Evolutionary conservation across 2,329 filamentous ascomycete species (phyloP).

Genomic region (Arthrobotrys sphaeroides): DNA sequence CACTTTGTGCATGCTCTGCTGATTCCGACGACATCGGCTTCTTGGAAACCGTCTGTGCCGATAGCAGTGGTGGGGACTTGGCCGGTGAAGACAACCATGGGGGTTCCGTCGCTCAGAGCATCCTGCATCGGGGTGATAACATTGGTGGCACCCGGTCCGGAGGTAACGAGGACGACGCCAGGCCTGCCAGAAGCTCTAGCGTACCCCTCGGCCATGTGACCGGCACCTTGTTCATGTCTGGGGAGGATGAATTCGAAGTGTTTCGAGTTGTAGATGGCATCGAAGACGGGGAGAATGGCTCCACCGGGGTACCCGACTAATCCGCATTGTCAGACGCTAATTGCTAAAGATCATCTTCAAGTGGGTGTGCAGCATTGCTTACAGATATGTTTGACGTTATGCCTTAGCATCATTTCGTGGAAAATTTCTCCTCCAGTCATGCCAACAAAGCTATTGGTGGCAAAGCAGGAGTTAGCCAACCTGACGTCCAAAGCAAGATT

Average conservation of each 20-base stretch:
- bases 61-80: conserved; percentile 91
- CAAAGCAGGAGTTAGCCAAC: conserved; percentile 16
- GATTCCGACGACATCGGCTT: conserved; percentile 93
- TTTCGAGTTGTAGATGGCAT: conserved; percentile 97
- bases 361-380: conserved; percentile 64
- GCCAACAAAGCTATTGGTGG: conserved; percentile 75
- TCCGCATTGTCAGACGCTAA: conserved; percentile 4
- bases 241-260: conserved; percentile 97
- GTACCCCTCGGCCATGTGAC: conserved; percentile 98
- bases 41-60: conserved; percentile 95
- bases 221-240: conserved; percentile 95
- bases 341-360: background rate
- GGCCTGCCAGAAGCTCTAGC: conserved; percentile 92
- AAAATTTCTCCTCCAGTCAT: conserved; percentile 97
- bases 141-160: conserved; percentile 94
- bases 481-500: conserved; percentile 17
- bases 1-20: conserved; percentile 96
- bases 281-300: conserved; percentile 96
- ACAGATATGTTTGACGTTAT: conserved; percentile 94
- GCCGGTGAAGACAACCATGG: conserved; percentile 93
- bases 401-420: conserved; percentile 98
- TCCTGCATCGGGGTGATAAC: conserved; percentile 97
- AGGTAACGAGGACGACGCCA: conserved; percentile 95
- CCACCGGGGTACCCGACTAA: conserved; percentile 89
- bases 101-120: conserved; percentile 92